These are phyloP conservation scores for Saprolegnia parasitica DNA, from an alignment of 352 stramenopile species.

Conservation along the genomic window DNA sequence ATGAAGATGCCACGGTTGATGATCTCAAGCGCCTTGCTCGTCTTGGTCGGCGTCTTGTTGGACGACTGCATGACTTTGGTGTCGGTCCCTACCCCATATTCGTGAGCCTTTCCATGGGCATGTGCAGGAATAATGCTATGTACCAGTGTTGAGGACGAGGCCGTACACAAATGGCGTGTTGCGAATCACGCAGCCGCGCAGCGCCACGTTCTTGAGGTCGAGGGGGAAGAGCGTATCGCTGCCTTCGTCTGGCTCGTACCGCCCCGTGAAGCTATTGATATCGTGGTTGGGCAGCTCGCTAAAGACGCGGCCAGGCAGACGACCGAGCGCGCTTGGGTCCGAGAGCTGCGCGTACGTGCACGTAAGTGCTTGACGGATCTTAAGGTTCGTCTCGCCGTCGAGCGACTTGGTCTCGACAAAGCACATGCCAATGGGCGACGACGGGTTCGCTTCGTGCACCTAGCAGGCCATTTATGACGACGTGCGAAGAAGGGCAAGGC, in stretches of 20 bases:
- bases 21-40: slow-evolving; percentile 79
- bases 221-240: slow-evolving; percentile 65
- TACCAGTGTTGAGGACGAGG: slow-evolving; percentile 76
- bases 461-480: neutral
- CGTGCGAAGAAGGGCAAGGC: neutral
- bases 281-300: slow-evolving; percentile 83
- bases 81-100: slow-evolving; percentile 35
- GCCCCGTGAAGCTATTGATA: slow-evolving; percentile 79
- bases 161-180: slow-evolving; percentile 78
- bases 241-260: slow-evolving; percentile 66
- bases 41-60: slow-evolving; percentile 64
- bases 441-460: slow-evolving; percentile 50
- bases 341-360: slow-evolving; percentile 81
- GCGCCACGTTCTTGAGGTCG: slow-evolving; percentile 77
- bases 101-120: too few relatives aligned
- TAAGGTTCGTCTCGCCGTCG: slow-evolving; percentile 84
- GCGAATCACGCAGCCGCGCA: slow-evolving; percentile 78
- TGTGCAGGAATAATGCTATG: neutral
- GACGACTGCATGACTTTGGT: slow-evolving; percentile 87
- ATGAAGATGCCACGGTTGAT: slow-evolving; percentile 75
- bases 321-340: slow-evolving; percentile 55
- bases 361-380: slow-evolving; percentile 72
- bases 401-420: slow-evolving; percentile 87
- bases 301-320: slow-evolving; percentile 62
- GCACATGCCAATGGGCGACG: slow-evolving; percentile 63